Evolutionary conservation across 441 rosid species (phyloP).

Genomic region (Gossypium lobatum): DNA sequence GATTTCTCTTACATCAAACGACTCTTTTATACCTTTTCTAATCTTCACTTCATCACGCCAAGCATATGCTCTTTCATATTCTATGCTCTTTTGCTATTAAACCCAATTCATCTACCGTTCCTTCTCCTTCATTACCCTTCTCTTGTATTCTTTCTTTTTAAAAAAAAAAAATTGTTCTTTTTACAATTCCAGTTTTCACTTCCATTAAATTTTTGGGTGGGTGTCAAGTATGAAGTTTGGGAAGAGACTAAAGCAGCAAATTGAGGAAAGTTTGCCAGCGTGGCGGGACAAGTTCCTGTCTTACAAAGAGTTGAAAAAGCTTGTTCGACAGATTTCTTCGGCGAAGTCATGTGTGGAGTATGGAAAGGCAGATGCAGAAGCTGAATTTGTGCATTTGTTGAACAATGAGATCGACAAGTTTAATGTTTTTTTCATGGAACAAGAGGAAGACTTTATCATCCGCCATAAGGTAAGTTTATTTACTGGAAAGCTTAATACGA

Average conservation of each 20-base stretch:
- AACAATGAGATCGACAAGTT: constrained; percentile 80
- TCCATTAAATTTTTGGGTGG: background rate
- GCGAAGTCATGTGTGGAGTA: constrained; percentile 14
- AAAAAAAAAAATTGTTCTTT: no score
- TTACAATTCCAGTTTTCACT: background rate
- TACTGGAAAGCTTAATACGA: background rate
- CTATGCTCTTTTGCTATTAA: constrained; percentile 15
- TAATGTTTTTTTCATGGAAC: constrained; percentile 68
- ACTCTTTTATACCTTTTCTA: constrained; percentile 25
- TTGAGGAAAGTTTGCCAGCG: constrained; percentile 64
- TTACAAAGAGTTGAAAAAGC: constrained; percentile 75
- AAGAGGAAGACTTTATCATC: constrained; percentile 86
- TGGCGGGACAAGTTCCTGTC: constrained; percentile 74
- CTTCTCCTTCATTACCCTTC: background rate
- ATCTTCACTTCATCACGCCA: constrained; percentile 51
- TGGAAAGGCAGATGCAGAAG: constrained; percentile 40
- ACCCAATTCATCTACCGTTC: constrained; percentile 12
- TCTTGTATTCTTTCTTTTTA: background rate
- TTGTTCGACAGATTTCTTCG: constrained; percentile 43
- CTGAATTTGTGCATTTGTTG: constrained; percentile 48
- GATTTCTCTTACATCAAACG: constrained; percentile 30
- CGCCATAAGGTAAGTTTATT: constrained; percentile 42
- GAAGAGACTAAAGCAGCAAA: constrained; percentile 71
- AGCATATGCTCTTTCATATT: constrained; percentile 61
- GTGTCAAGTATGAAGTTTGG: constrained; percentile 62